Percentiles rank a stretch among this genome's conserved stretches.
Evolutionary conservation across 2,329 filamentous ascomycete genomes (phyloP).

Genomic region (Conoideocrella luteorostrata): DNA sequence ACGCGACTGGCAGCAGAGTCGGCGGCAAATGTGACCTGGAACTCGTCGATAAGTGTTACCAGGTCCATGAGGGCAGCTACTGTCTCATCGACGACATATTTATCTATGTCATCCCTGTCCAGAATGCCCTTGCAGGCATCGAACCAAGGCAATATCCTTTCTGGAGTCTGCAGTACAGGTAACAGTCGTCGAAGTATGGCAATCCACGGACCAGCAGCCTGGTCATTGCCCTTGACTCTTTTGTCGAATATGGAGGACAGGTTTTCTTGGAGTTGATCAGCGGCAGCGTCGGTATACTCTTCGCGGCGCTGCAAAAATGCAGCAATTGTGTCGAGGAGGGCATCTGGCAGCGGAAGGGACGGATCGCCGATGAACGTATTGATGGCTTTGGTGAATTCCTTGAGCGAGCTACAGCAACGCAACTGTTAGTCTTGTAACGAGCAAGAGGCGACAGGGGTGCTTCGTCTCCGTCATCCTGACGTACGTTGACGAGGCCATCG

Average conservation of each 20-base stretch:
- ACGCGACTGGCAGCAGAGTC: slow-evolving; percentile 43
- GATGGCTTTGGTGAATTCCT: slow-evolving; percentile 55
- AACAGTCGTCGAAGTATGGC: slow-evolving; percentile 58
- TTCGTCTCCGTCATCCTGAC: too few relatives aligned
- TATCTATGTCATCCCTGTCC: slow-evolving; percentile 52
- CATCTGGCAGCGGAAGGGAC: slow-evolving; percentile 57
- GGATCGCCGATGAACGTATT: slow-evolving; percentile 42
- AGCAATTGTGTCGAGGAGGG: slow-evolving; percentile 55
- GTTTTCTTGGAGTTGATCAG: slow-evolving; percentile 70
- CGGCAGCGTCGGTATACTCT: slow-evolving; percentile 59
- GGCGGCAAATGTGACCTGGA: slow-evolving; percentile 36
- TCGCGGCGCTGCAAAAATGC: slow-evolving; percentile 62
- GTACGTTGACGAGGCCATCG: slow-evolving; percentile 21
- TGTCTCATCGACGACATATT: slow-evolving; percentile 57
- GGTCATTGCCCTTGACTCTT: slow-evolving; percentile 49
- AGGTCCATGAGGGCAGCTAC: slow-evolving; percentile 59
- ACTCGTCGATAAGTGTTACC: slow-evolving; percentile 55
- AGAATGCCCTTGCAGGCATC: slow-evolving; percentile 35
- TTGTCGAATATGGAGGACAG: slow-evolving; percentile 61
- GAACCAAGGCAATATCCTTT: slow-evolving; percentile 66
- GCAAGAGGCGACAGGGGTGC: slow-evolving; percentile 9
- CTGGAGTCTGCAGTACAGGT: slow-evolving; percentile 55
- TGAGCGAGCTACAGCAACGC: slow-evolving; percentile 42
- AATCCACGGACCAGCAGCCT: slow-evolving; percentile 61
- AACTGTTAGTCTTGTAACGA: slow-evolving; percentile 14